phyloP scores from a whole-genome alignment of 192 early-diverging fungal genomes.

The Umbelopsis vinacea region DNA sequence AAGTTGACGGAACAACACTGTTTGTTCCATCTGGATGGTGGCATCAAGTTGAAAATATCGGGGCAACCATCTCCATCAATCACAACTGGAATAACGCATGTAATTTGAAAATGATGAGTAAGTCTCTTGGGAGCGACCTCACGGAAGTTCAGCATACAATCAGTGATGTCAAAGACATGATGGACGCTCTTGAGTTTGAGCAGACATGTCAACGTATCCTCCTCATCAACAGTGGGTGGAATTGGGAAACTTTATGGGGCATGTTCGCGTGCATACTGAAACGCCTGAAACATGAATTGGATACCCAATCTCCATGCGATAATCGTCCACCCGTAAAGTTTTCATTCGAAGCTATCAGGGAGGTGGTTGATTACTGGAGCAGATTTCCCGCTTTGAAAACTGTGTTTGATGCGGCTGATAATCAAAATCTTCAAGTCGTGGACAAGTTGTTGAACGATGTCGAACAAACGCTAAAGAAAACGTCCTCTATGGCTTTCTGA shows the following conservation, averaged over 20 bases:
- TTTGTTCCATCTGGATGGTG: slow-evolving; percentile 80
- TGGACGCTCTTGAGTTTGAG: slow-evolving; percentile 47
- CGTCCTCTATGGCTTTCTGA: too few species aligned
- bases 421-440: neutral
- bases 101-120: slow-evolving; percentile 53
- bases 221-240: slow-evolving; percentile 55
- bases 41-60: slow-evolving; percentile 74
- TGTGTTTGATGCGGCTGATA: slow-evolving; percentile 3
- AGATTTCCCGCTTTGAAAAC: neutral
- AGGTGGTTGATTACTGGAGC: neutral
- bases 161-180: slow-evolving; percentile 54
- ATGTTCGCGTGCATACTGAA: slow-evolving; percentile 27
- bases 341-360: neutral
- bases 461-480: neutral
- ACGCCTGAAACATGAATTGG: neutral
- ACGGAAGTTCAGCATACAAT: slow-evolving; percentile 55
- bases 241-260: slow-evolving; percentile 49
- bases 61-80: slow-evolving; percentile 76
- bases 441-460: neutral
- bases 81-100: slow-evolving; percentile 77
- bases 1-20: slow-evolving; percentile 65
- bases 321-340: neutral
- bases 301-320: neutral
- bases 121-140: slow-evolving; percentile 52
- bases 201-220: slow-evolving; percentile 52